Evolutionary conservation across 768 basidiomycete species (phyloP).

Genomic region (Chalciporus pseudorubinellus): DNA sequence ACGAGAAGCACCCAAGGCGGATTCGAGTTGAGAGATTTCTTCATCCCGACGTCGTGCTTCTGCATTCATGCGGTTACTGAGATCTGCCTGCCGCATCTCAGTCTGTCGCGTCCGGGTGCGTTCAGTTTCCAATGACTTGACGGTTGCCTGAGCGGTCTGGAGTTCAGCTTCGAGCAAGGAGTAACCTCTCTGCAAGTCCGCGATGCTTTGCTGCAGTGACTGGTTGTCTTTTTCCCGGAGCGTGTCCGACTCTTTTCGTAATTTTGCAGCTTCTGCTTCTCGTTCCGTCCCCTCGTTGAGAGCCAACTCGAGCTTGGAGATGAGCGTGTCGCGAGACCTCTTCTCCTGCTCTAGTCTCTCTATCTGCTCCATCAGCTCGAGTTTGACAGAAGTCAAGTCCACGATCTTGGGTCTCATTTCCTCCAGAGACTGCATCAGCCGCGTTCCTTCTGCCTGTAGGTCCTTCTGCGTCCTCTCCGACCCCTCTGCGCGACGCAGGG

Average conservation of each 20-base stretch:
- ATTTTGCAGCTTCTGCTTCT: constrained; percentile 44
- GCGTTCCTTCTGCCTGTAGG: constrained; percentile 75
- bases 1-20: constrained; percentile 49
- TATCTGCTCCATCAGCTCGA: constrained; percentile 65
- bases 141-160: constrained; percentile 48
- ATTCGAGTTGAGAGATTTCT: constrained; percentile 50
- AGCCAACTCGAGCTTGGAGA: constrained; percentile 58
- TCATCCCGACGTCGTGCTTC: constrained; percentile 48
- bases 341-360: constrained; percentile 54
- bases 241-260: constrained; percentile 43
- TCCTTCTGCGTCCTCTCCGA: constrained; percentile 70
- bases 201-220: constrained; percentile 46
- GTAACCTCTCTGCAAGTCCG: constrained; percentile 64
- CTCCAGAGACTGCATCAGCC: constrained; percentile 75
- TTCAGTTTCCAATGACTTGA: constrained; percentile 63
- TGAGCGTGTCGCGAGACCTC: constrained; percentile 53
- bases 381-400: constrained; percentile 69
- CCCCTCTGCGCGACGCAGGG: constrained; percentile 68
- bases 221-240: constrained; percentile 53
- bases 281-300: constrained; percentile 55
- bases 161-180: constrained; percentile 61
- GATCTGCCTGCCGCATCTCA: constrained; percentile 51
- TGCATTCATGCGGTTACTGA: constrained; percentile 53
- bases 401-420: constrained; percentile 86
- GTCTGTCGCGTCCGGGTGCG: constrained; percentile 59